Evolutionary conservation across 257 asterid genomes (phyloP), one percentile per base, ranked within the genome.

Genomic region (Jacaranda mimosifolia): DNA sequence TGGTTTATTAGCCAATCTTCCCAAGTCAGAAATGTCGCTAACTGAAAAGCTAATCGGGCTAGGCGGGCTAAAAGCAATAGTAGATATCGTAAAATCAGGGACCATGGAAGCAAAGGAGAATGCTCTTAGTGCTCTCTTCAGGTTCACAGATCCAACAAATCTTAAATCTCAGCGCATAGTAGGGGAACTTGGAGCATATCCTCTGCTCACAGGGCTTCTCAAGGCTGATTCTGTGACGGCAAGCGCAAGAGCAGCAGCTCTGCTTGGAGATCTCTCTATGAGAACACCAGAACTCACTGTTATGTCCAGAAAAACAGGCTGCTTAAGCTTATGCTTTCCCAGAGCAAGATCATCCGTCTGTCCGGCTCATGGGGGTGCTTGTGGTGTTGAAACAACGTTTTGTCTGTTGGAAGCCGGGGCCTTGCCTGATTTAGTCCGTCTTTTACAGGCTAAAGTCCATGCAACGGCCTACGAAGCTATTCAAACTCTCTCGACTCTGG

Each of bases 381-480:
- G 92, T 77, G 82, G 86, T 1, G 80, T 81, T 17, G 72, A 11
- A 14, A 82, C 83, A 2, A 83, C 92, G 19, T 89, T 89, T 78
- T 89, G 94, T 68, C 60, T 87, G 72, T 14, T 89, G 70, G 85
- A 89, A 72, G 89, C 84, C 17, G 55, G 67, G 55, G 91, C 89
- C 17, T 69, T 86, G 84, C 86, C 88, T 5, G 91, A 72, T 70
- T 75, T 89, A 7, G 84, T 89, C 9, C 46, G 38, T 0, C 87
- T 85, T 3, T n/a, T 89, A 36, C 82, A 17, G 19, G 87, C 63
- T 53, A 85, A 82, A 43, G 86, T 85, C 53, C 90, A 89, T 4
- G 92, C 86, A 51, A 85, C 92, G 2, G 87, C 94, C 52, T 87
- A 85, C 19, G 94, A 89, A 72, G 94, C 90, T 9, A 89, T 89